Conservation (phyloP, 768 basidiomycete genomes). For the Boletus pseudopeckii region DNA sequence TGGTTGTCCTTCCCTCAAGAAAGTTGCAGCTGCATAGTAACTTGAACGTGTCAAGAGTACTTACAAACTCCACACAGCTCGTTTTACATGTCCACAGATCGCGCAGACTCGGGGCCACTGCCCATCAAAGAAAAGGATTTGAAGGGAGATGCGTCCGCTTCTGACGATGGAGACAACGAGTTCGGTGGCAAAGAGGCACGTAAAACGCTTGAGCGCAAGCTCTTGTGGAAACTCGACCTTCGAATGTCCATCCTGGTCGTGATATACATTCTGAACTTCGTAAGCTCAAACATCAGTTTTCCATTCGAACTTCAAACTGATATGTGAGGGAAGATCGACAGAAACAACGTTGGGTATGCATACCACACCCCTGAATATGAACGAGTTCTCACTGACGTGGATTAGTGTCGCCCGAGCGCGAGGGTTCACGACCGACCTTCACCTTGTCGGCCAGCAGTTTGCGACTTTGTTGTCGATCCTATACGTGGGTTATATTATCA, state of each 20-base stretch:
- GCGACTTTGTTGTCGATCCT: slow-evolving; percentile 66
- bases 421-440: slow-evolving; percentile 64
- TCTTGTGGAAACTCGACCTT: slow-evolving; percentile 54
- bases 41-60: too few relatives aligned
- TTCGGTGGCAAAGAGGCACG: slow-evolving; percentile 48
- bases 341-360: slow-evolving; percentile 63
- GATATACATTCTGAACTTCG: slow-evolving; percentile 39
- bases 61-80: too few relatives aligned
- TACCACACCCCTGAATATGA: neutral
- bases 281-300: slow-evolving; percentile 6
- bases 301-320: neutral
- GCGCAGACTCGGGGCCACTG: neutral
- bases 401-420: slow-evolving; percentile 63
- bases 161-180: slow-evolving; percentile 35
- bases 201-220: slow-evolving; percentile 46
- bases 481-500: slow-evolving; percentile 53
- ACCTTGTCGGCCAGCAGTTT: slow-evolving; percentile 59
- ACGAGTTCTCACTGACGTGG: neutral
- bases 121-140: slow-evolving; percentile 2
- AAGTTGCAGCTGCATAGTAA: too few relatives aligned
- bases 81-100: slow-evolving; percentile 10
- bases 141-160: neutral
- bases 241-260: slow-evolving; percentile 52
- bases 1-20: too few relatives aligned
- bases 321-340: slow-evolving; percentile 46